Evolutionary conservation across 2,329 filamentous ascomycete genomes (phyloP).

Genomic region (Nigrospora oryzae): DNA sequence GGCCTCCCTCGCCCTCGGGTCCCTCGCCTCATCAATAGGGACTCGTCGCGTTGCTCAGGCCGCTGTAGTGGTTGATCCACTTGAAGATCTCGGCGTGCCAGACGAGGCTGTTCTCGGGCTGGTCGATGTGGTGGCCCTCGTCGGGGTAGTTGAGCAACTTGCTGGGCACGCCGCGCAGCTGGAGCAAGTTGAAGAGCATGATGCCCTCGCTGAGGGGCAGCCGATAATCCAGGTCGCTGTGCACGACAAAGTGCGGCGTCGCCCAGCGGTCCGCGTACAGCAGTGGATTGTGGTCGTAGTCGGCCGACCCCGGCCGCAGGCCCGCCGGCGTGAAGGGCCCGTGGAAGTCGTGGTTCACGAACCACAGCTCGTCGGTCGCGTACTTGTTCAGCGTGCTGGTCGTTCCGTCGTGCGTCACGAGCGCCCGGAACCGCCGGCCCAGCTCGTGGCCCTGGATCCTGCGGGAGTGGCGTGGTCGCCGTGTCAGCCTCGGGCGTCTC

Average conservation of each 20-base stretch:
- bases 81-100: slow-evolving; percentile 63
- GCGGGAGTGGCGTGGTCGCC: slow-evolving; percentile 1
- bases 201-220: slow-evolving; percentile 60
- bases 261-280: slow-evolving; percentile 47
- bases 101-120: slow-evolving; percentile 58
- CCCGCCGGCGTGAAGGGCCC: slow-evolving; percentile 34
- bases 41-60: slow-evolving; percentile 18
- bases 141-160: slow-evolving; percentile 62
- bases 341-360: slow-evolving; percentile 34
- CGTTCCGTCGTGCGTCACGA: slow-evolving; percentile 45
- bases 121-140: slow-evolving; percentile 66
- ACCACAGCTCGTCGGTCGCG: slow-evolving; percentile 24
- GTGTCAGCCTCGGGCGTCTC: neutral
- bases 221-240: slow-evolving; percentile 60
- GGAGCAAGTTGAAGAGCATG: slow-evolving; percentile 60
- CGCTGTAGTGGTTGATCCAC: slow-evolving; percentile 53
- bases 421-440: slow-evolving; percentile 46
- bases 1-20: too few species aligned
- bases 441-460: slow-evolving; percentile 45
- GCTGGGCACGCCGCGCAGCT: slow-evolving; percentile 55
- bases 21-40: slow-evolving; percentile 12
- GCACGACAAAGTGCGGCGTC: slow-evolving; percentile 64
- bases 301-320: slow-evolving; percentile 27
- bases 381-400: slow-evolving; percentile 24
- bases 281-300: slow-evolving; percentile 40